Percentiles rank a stretch among this genome's conserved stretches.
These are phyloP conservation scores for Coniochaeta hoffmannii DNA, from an alignment of 2,329 filamentous ascomycete genomes.

Conservation along the genomic window DNA sequence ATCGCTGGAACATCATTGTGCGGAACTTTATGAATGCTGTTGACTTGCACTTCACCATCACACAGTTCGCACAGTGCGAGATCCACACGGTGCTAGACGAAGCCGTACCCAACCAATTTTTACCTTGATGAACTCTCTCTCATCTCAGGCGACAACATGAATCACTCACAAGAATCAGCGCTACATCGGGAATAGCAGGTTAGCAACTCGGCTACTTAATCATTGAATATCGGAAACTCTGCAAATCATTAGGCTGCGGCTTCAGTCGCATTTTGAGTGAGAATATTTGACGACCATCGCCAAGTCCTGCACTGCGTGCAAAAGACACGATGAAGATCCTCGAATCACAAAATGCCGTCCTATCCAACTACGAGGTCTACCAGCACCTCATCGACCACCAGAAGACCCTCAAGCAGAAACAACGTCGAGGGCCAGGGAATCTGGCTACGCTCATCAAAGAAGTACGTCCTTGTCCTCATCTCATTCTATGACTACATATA, in stretches of 20 bases:
- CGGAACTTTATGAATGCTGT: too few species aligned
- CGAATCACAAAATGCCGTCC: conserved; percentile 60
- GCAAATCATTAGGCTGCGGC: too few species aligned
- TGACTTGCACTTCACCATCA: neutral
- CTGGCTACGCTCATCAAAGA: conserved; percentile 57
- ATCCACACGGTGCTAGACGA: neutral
- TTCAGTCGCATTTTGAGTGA: too few species aligned
- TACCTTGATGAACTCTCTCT: neutral
- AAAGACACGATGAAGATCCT: conserved; percentile 59
- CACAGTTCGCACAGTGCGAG: neutral
- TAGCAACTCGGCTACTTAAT: too few species aligned
- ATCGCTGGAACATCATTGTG: too few species aligned
- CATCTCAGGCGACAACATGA: neutral
- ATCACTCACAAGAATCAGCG: neutral
- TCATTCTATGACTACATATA: neutral
- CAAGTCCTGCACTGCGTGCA: too few species aligned
- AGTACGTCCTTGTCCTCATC: conserved; percentile 32
- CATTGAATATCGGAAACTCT: too few species aligned
- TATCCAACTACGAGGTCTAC: conserved; percentile 70
- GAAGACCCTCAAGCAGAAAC: conserved; percentile 40
- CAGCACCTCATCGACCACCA: conserved; percentile 53
- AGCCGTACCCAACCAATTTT: neutral
- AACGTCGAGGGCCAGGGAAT: conserved; percentile 47
- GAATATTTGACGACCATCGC: too few species aligned
- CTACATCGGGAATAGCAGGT: neutral